Evolutionary conservation across 305 asterid species (phyloP), one percentile per base, ranked within the genome.

Genomic region (Solanum hybrid): DNA sequence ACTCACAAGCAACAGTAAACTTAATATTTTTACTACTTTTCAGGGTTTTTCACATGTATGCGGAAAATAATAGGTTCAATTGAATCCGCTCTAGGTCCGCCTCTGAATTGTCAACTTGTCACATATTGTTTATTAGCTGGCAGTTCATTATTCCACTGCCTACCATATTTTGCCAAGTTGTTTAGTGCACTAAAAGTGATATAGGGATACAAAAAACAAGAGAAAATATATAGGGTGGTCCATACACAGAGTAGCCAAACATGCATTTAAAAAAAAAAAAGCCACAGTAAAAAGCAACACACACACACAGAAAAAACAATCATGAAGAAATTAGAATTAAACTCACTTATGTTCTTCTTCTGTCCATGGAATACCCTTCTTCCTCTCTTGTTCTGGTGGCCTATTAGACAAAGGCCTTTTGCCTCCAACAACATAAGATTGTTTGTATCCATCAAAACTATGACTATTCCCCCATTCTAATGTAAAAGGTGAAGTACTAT

Each of bases 341-440:
- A 89, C 84, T 85, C 85, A 97, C 99, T 93, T 97, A 88, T 97
- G 99, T 90, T 97, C 99, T 77, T 97, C 98, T 90, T 96, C 98
- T 1, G 99, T 96, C 99, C 99, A 96, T 3, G 99, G 99, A 32
- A 97, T 95, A 6, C 99, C 99, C 93, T 96, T 97, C 88, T 97
- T 97, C 90, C 99, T 93, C 89, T 97, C 99, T 36, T 95, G 99
- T 13, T 97, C 99, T 3, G 93, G 79, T 15, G 98, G 94, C 89
- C 98, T 86, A 27, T 84, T 83, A 6, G 94, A 51, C 26, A 94
- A 88, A 26, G 95, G 88, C 86, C 93, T 93, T 91, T 95, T 91
- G 39, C 93, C 95, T 5, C 94, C 94, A 33, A 87, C 86, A 14
- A 80, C 91, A 89, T 91, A 93, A 38, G 96, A 90, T 3, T 93